Percentiles rank a stretch among this genome's conserved stretches.
phyloP scores from a whole-genome alignment of 305 asterid genomes.

The Euphrasia arctica region DNA sequence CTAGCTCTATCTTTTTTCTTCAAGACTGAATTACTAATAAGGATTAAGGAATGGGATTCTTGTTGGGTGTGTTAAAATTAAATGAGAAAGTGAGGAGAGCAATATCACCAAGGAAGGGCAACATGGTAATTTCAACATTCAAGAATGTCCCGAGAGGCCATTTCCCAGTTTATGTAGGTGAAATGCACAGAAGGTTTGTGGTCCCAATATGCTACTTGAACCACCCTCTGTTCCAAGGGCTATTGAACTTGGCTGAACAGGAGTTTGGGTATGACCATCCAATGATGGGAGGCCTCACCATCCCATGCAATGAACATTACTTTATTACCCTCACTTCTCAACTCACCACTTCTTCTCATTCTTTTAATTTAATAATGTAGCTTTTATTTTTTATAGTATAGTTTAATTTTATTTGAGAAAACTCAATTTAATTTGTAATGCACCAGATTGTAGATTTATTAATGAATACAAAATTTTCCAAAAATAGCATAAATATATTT shows the following conservation, averaged over 20 bases:
- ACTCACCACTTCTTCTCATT: conserved; percentile 8
- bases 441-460: too few species aligned
- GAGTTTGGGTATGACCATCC: conserved; percentile 85
- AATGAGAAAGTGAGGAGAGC: conserved; percentile 37
- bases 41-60: conserved; percentile 32
- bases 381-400: too few species aligned
- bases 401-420: background rate
- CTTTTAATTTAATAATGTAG: too few species aligned
- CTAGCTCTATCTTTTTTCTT: too few species aligned
- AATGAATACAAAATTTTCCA: too few species aligned
- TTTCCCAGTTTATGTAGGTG: conserved; percentile 40
- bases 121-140: conserved; percentile 18
- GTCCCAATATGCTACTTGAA: conserved; percentile 35
- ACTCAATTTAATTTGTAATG: background rate
- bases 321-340: conserved; percentile 52
- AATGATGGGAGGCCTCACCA: conserved; percentile 63
- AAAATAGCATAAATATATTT: too few species aligned
- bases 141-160: conserved; percentile 35
- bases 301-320: conserved; percentile 70
- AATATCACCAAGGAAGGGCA: conserved; percentile 34
- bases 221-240: conserved; percentile 40
- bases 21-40: too few species aligned
- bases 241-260: conserved; percentile 63
- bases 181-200: conserved; percentile 32
- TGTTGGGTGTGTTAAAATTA: conserved; percentile 15